Evolutionary conservation across 441 rosid species (phyloP), one percentile per base, ranked within the genome.

Genomic region (Kokia cookei): DNA sequence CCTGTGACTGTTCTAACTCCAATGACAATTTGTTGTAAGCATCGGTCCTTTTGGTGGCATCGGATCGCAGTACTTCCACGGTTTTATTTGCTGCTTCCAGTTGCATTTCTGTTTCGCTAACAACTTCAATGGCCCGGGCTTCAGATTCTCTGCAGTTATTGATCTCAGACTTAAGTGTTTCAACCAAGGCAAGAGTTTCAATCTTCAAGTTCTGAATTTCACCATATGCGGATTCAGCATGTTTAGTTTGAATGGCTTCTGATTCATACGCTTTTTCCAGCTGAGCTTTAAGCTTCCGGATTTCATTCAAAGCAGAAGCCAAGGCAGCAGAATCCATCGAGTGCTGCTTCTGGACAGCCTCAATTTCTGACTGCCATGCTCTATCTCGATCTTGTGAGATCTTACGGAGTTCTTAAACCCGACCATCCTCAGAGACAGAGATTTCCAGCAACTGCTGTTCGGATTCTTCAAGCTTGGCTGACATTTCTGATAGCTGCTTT

Each of bases 341-440:
- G 51, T 94, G 90, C 65, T 93, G 97, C 80, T 90, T 88, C 83
- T 88, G 96, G 74, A 96, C 82, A 67, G 99, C 97, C 86, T 94
- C 98, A 8, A 96, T 93, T 79, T 96, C 98, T 27, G 98, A 90
- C 71, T 93, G 88, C 99, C 99, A 96, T 1, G 89, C 91, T 82
- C 85, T 87, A 82, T 96, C 98, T 55, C 97, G 88, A 65, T 93
- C 98, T 35, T 89, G 94, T 47, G 98, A 96, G 66, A 92, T 83
- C 74, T 88, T 84, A 13, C 88, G 87, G 59, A 96, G 94, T 82
- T 94, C 98, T 22, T 87, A 88, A 53, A 93, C 82, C 43, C 95
- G 85, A 17, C 80, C 81, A 80, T 96, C 98, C 73, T 91, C 99
- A 4, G 96, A 89, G 75, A 82, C 83, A 59, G 94, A 90, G 48